Evolutionary conservation across 371 early-diverging fungal genomes (phyloP).

Genomic region (Rhizomucor pusillus): DNA sequence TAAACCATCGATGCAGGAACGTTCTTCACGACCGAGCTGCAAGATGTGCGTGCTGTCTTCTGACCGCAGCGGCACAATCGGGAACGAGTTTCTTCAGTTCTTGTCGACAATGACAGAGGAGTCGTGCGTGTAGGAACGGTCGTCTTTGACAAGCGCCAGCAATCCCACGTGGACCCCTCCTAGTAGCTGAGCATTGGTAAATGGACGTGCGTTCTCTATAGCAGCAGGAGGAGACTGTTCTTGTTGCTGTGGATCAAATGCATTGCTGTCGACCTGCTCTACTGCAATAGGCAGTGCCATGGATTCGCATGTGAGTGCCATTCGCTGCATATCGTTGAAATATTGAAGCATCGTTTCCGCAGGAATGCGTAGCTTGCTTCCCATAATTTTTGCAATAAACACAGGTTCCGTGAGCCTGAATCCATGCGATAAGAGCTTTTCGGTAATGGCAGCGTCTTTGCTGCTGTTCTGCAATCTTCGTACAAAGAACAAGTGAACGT

Average conservation of each 20-base stretch:
- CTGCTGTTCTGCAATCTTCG: too few relatives aligned
- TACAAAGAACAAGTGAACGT: too few relatives aligned
- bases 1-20: constrained; percentile 16
- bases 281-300: too few relatives aligned
- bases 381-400: constrained; percentile 42
- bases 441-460: too few relatives aligned
- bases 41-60: constrained; percentile 9
- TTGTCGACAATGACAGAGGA: constrained; percentile 30
- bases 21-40: constrained; percentile 19
- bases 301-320: too few relatives aligned
- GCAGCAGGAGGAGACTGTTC: background rate
- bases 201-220: too few relatives aligned
- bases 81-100: constrained; percentile 25
- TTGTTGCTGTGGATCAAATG: constrained; percentile 6
- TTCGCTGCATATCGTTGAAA: constrained; percentile 34
- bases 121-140: constrained; percentile 6
- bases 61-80: constrained; percentile 28
- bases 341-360: constrained; percentile 31
- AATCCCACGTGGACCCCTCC: constrained; percentile 31
- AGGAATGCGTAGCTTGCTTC: constrained; percentile 27
- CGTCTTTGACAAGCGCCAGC: constrained; percentile 29
- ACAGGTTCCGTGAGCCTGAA: constrained; percentile 41
- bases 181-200: constrained; percentile 1
- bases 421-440: constrained; percentile 23
- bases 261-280: constrained; percentile 6